Base-by-base conservation (phyloP, 768 basidiomycete genomes). In the Phaffia tasmanica region DNA sequence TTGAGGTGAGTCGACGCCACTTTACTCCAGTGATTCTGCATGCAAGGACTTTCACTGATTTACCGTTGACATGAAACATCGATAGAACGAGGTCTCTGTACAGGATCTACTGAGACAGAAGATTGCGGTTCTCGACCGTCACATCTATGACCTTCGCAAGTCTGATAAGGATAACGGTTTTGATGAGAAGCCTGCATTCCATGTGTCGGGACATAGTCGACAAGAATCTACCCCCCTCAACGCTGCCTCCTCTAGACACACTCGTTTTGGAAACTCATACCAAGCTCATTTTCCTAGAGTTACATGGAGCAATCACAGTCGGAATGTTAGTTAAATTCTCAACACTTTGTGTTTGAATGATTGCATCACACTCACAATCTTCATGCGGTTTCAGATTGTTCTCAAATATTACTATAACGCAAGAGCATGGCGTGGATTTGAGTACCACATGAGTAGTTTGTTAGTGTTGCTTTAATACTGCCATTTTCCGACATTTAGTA, bases 361-460 rank as follows among this genome's bases (percentile, higher is more conserved):
- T 49, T n/a, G 48, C 61, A 51, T 8, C n/a, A 1, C 29, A 7
- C 29, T 30, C 11, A 29, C 16, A 7, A n/a, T 48, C 25, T 48
- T 49, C 19, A 25, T 1, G 16, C 15, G 21, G 42, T 54, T 27
- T 61, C 49, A 47, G 47, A 84, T 94, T 67, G 80, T 92, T 75
- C 82, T 88, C 77, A 85, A 87, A 73, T 95, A 95, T 76, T 93
- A 89, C 72, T 86, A 88, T 73, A 87, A 86, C 71, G 87, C 85
- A 48, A 81, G 85, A 56, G 82, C 84, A 29, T 81, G 88, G 51
- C 81, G 83, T 70, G 86, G 87, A 23, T 83, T 88, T 62, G 89
- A 92, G 75, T 93, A 92, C 73, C 87, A 90, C 73, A 83, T 92
- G 81, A 88, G 91, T 11, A 84, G 87, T 16, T 83, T 85, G 86